These are phyloP conservation scores for Mrakia gelida DNA, from an alignment of 768 basidiomycete species.

Conservation along the genomic window DNA sequence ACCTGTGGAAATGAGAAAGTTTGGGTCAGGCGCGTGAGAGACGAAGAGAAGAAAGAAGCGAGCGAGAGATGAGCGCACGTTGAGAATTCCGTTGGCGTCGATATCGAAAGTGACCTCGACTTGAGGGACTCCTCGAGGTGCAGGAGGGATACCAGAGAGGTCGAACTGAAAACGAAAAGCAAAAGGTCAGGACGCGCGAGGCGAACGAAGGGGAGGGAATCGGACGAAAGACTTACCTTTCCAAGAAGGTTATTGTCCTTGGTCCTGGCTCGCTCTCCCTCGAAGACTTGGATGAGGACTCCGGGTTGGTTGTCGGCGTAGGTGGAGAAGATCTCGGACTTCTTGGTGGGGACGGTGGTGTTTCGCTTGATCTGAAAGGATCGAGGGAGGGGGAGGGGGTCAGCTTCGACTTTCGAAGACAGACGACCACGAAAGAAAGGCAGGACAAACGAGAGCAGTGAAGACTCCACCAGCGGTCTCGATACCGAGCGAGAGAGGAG, in stretches of 20 bases:
- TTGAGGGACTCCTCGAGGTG: conserved; percentile 96
- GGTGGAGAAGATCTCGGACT: conserved; percentile 44
- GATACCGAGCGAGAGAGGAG: conserved; percentile 57
- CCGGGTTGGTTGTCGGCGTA: conserved; percentile 47
- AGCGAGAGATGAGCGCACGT: conserved; percentile 48
- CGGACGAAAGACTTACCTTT: conserved; percentile 52
- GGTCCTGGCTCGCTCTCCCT: conserved; percentile 95
- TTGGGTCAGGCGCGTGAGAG: too few relatives aligned
- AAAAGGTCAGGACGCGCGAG: not conserved
- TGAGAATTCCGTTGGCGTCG: conserved; percentile 89
- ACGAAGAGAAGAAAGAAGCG: too few relatives aligned
- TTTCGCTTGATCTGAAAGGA: conserved; percentile 49
- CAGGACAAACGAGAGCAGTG: conserved; percentile 62
- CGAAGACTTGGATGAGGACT: conserved; percentile 49
- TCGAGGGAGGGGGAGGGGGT: not conserved
- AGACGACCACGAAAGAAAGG: not conserved
- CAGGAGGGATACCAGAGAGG: conserved; percentile 56
- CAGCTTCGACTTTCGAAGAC: not conserved
- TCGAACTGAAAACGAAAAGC: not conserved
- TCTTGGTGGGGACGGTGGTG: conserved; percentile 19
- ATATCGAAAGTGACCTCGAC: conserved; percentile 98
- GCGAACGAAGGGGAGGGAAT: not conserved
- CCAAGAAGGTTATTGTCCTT: conserved; percentile 98
- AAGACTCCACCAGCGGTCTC: conserved; percentile 99
- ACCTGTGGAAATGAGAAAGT: conserved; percentile 40